Evolutionary conservation across 2,329 filamentous ascomycete species (phyloP), one percentile per base, ranked within the genome.

Genomic region (Stachybotrys chlorohalonatus): DNA sequence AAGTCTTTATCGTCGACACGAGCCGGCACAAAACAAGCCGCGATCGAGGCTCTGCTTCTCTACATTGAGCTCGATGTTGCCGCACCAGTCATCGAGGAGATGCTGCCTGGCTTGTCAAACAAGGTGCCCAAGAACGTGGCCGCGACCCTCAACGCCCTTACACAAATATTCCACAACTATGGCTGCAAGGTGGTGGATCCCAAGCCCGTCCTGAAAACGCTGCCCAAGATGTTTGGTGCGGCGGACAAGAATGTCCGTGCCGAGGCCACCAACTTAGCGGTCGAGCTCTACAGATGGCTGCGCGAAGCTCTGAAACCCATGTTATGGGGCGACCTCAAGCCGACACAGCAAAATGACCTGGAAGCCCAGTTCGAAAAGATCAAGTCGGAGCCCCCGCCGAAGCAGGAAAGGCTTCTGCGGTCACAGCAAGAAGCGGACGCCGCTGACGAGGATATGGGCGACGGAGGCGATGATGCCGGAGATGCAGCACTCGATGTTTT

Each of bases 181-280:
- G 94, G 95, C 55, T 95, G 91, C 76, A 96, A 96, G 72, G 84
- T 90, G 16, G 86, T 94, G 52, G 94, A 99, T 66, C 90, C 95
- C 4, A 96, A 99, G 68, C 87, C 90, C 1, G 85, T 95, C 17
- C 80, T 97, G 56, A 97, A 97, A 68, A 75, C 82, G 11, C 77
- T 99, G 2, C 91, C 94, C 3, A 95, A 96, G 67, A 87, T 86
- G 2, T 99, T 96, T 67, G 90, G 90, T 17, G 94, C 97, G 68
- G 93, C 94, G 36, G 94, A 99, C 78, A 99, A 99, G 73, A 97
- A 97, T 68, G 90, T 99, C 15, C 87, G 94, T 71, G 91, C 92
- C 4, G 94, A 96, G 69, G 91, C 92, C 31, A 94, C 94, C 50
- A 91, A 87, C 62, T 77, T 99, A 55, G 88, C 93, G 0, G 90